Evolutionary conservation across 1,139 yeast species (phyloP), one percentile per base, ranked within the genome.

Genomic region (Yamadazyma taylorii): DNA sequence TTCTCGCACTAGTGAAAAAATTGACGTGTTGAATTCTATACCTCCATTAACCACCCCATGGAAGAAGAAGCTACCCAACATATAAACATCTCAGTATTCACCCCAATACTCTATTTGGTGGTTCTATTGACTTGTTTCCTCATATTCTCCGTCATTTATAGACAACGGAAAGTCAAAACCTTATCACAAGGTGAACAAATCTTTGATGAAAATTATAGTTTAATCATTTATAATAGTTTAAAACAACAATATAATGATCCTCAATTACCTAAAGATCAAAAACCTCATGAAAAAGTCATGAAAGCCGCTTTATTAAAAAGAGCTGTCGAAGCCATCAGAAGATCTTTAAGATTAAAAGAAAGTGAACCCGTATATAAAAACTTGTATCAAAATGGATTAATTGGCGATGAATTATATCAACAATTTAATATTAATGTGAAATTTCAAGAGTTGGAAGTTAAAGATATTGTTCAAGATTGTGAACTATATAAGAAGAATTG

Each of bases 401-500:
- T 92, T 45, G 97, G 97, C 24, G 97, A 92, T 53, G 95, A 86
- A 40, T 69, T 86, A 32, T 85, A 78, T 74, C 84, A 85, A 57
- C 83, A 94, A 51, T 89, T 76, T 61, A 82, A 80, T 50, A 73
- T 88, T 36, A 89, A 88, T 49, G 78, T 77, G 44, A 87, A 88
- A 61, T 60, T 88, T 46, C 85, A 84, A 51, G 94, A 89, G 53
- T 56, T 84, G 23, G 98, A 92, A 57, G 67, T 92, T 49, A 78
- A 81, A 57, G 90, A 84, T 40, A 73, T 89, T 38, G 82, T 85
- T n/a, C 66, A 60, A 39, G 96, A 88, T 60, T 87, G 95, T 34
- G 89, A 87, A 55, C 48, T 63, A 13, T 67, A 77, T 49, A 86
- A 86, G 56, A 76, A 79, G 36, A 94, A 88, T 19, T 90, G 97